Percentiles rank a stretch among this genome's conserved stretches.
Evolutionary conservation across 768 basidiomycete species (phyloP).

Genomic region (Kwoniella sp.): DNA sequence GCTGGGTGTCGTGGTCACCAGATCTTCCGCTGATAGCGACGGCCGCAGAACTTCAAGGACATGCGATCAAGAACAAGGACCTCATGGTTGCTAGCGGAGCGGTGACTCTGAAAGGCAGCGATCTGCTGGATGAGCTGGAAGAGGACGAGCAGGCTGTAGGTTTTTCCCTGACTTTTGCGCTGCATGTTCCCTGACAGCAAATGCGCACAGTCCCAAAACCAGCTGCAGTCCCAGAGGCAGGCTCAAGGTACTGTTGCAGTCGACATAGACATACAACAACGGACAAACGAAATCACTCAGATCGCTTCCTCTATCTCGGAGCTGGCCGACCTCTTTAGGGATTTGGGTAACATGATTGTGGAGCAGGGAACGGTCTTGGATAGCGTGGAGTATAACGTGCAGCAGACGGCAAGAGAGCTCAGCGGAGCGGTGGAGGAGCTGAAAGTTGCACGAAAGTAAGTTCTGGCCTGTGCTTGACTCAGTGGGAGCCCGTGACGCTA

Average conservation of each 20-base stretch:
- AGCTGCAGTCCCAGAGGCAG: constrained; percentile 47
- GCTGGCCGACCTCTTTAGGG: constrained; percentile 93
- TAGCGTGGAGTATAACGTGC: constrained; percentile 95
- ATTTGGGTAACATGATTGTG: constrained; percentile 85
- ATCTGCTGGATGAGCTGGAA: constrained; percentile 76
- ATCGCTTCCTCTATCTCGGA: constrained; percentile 87
- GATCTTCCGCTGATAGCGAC: not conserved
- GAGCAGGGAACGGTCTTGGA: constrained; percentile 97
- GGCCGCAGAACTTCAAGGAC: constrained; percentile 79
- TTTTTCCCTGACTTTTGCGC: constrained; percentile 19
- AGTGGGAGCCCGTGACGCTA: not conserved
- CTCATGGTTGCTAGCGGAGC: constrained; percentile 80
- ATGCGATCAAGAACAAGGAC: constrained; percentile 96
- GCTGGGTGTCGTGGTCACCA: constrained; percentile 42
- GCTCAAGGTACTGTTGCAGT: constrained; percentile 48
- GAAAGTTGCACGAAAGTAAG: constrained; percentile 72
- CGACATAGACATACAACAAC: constrained; percentile 54
- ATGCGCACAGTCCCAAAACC: constrained; percentile 10
- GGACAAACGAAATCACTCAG: constrained; percentile 71
- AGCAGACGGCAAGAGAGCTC: constrained; percentile 77
- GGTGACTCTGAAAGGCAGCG: constrained; percentile 73
- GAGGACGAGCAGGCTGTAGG: constrained; percentile 85
- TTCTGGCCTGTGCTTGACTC: constrained; percentile 18
- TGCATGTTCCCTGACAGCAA: not conserved
- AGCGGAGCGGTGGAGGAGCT: constrained; percentile 81